phyloP scores from a whole-genome alignment of 805 yeast species.

The Saccharomycopsis sp. region DNA sequence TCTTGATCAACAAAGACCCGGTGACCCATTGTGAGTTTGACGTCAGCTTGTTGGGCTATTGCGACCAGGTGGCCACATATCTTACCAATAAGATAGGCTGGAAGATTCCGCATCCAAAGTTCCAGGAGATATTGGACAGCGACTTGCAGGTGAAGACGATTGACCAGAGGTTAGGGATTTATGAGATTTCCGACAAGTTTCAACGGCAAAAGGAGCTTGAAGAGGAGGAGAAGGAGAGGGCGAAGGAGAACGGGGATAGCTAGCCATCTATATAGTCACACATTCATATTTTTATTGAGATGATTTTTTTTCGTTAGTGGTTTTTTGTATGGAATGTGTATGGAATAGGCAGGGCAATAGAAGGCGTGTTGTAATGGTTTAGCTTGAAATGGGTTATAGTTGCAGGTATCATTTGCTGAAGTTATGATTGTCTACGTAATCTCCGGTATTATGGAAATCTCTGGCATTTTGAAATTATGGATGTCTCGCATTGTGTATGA shows the following conservation, averaged over 20 bases:
- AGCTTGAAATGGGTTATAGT: no score
- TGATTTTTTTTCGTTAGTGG: no score
- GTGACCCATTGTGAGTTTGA: constrained; percentile 76
- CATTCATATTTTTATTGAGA: no score
- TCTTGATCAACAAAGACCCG: constrained; percentile 71
- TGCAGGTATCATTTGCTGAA: no score
- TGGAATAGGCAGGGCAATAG: no score
- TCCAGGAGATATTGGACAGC: constrained; percentile 31
- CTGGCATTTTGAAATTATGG: no score
- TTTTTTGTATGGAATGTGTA: no score
- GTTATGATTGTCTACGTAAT: no score
- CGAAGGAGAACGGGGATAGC: neutral
- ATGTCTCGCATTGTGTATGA: no score
- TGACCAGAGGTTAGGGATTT: constrained; percentile 32
- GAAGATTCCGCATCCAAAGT: constrained; percentile 52
- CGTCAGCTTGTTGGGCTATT: constrained; percentile 64
- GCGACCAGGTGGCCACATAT: constrained; percentile 75
- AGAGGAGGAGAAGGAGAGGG: neutral
- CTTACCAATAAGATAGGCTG: constrained; percentile 52
- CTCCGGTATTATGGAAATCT: no score
- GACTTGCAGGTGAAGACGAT: constrained; percentile 27
- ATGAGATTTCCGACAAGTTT: constrained; percentile 28
- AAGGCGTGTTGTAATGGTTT: no score
- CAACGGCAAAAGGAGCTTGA: constrained; percentile 21
- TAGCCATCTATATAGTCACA: no score